Percentiles rank a stretch among this genome's conserved stretches.
Conservation (phyloP, 1,139 yeast genomes). For the Diutina neorugosa region DNA sequence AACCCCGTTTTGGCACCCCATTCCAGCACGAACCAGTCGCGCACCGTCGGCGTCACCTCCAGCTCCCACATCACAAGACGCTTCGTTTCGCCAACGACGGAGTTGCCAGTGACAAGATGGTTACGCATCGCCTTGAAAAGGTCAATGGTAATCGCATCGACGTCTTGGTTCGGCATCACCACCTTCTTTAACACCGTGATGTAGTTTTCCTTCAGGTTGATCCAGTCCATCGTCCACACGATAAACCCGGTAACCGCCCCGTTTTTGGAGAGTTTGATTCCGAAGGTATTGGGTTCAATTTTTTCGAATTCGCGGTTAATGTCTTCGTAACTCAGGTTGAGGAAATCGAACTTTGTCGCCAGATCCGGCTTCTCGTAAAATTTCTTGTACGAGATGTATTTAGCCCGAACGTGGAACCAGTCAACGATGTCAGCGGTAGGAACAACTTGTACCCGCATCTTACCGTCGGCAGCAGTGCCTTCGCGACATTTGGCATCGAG, state of each 20-base stretch:
- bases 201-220: not conserved
- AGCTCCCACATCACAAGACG: not conserved
- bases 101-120: not conserved
- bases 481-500: not conserved
- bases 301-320: not conserved
- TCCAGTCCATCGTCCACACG: constrained; percentile 19
- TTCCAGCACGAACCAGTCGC: not conserved
- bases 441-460: not conserved
- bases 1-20: not conserved
- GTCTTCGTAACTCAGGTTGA: not conserved
- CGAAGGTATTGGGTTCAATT: constrained; percentile 11
- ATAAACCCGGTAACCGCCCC: constrained; percentile 19
- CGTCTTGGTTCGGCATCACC: not conserved
- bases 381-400: constrained; percentile 21
- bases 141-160: not conserved
- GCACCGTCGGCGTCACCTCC: not conserved
- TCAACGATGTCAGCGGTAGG: constrained; percentile 23
- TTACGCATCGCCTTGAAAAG: not conserved
- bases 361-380: constrained; percentile 10
- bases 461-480: not conserved
- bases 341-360: constrained; percentile 8
- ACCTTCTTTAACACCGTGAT: not conserved
- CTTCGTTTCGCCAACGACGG: not conserved
- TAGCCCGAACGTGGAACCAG: constrained; percentile 35
- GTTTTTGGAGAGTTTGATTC: constrained; percentile 15